phyloP scores from a whole-genome alignment of 2,329 filamentous ascomycete species.

The Rhytidhysteron rufulum region DNA sequence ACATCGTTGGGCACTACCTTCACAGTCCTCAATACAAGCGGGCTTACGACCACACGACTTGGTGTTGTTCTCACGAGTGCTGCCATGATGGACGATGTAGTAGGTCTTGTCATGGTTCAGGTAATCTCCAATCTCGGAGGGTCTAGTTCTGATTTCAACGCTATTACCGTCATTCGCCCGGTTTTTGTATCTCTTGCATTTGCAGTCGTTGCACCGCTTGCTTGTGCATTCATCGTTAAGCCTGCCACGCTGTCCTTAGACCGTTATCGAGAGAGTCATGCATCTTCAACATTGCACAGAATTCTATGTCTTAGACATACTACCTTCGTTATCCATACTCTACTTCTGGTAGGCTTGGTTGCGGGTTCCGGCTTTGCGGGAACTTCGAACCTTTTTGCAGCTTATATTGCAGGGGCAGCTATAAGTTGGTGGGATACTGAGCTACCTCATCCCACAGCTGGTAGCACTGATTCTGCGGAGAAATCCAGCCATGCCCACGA shows the following conservation, averaged over 20 bases:
- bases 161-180: slow-evolving; percentile 47
- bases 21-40: slow-evolving; percentile 60
- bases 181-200: slow-evolving; percentile 54
- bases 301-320: slow-evolving; percentile 30
- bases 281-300: slow-evolving; percentile 13
- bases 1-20: slow-evolving; percentile 72
- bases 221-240: slow-evolving; percentile 44
- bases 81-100: slow-evolving; percentile 79
- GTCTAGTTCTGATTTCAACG: slow-evolving; percentile 27
- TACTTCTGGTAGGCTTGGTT: slow-evolving; percentile 49
- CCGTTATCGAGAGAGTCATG: slow-evolving; percentile 18
- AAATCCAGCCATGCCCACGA: not conserved
- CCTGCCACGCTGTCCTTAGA: slow-evolving; percentile 41
- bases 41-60: slow-evolving; percentile 51
- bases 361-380: slow-evolving; percentile 56
- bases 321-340: slow-evolving; percentile 47
- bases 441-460: slow-evolving; percentile 19
- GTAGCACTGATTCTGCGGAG: not conserved
- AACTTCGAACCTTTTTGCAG: slow-evolving; percentile 60
- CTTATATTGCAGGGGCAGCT: slow-evolving; percentile 56
- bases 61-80: slow-evolving; percentile 65
- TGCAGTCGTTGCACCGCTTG: slow-evolving; percentile 45
- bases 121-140: slow-evolving; percentile 65
- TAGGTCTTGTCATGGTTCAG: slow-evolving; percentile 73
- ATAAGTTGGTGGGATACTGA: slow-evolving; percentile 58